Evolutionary conservation across 2,329 filamentous ascomycete genomes (phyloP), one percentile per base, ranked within the genome.

Genomic region (Alternaria atra): DNA sequence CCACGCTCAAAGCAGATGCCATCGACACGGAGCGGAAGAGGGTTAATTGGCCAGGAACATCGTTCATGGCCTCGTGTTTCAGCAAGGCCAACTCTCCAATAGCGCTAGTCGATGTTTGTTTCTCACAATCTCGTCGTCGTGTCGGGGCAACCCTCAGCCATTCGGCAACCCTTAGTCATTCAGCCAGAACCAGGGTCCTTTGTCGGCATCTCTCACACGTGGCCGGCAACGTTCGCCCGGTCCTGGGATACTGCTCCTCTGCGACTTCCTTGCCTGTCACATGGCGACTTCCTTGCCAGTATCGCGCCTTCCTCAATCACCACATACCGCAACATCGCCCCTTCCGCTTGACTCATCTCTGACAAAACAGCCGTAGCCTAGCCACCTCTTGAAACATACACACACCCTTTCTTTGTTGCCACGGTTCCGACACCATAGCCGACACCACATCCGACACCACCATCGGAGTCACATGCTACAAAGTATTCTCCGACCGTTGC

Each of bases 361-460:
- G 8, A 64, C 58, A 62, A 62, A 39, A 29, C 17, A 43, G 37
- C 44, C 39, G 52, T 52, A 29, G 32, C 43, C 51, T 15, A 29
- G 69, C 63, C 60, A 48, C 61, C 55, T 63, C 27, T 65, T 73
- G 69, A 70, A 72, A 71, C 70, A 42, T 30, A 43, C 66, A 63
- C 60, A 43, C 66, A 63, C 60, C 59, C 57, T 63, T 60, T 63
- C 58, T 63, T 57, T 58, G 59, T 55, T 58, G 59, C 61, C 61
- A 60, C 52, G 23, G 40, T 65, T 39, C 50, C 55, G 54, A 60
- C 63, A 55, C 62, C 57, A 63, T 63, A 52, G 53, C 15, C 46
- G 35, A 48, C 50, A 42, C 20, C 35, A 25, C n/a, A 30, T 20
- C 27, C 27, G 27, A 29, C 17, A 46, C 29, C 39, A 25, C n/a